Evolutionary conservation across 495 filamentous ascomycete genomes (phyloP).

Genomic region (Penicillium simplicissimum): DNA sequence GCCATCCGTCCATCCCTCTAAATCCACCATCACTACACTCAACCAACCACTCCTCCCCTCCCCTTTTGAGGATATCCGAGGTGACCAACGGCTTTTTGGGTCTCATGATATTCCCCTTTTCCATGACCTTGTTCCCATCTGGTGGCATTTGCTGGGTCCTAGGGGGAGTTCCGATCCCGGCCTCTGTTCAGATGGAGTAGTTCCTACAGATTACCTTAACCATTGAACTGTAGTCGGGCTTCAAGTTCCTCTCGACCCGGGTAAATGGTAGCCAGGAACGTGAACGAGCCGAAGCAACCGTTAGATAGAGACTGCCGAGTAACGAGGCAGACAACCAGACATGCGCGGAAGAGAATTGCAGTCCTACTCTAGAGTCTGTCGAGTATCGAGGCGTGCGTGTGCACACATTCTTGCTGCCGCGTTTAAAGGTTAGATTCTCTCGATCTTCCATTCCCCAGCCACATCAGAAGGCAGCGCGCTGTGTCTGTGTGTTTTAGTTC

Average conservation of each 20-base stretch:
- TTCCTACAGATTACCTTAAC: too few relatives aligned
- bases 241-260: not conserved
- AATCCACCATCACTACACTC: conserved; percentile 3
- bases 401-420: conserved; percentile 20
- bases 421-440: conserved; percentile 24
- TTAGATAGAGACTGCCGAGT: not conserved
- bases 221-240: too few relatives aligned
- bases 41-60: not conserved
- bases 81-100: conserved; percentile 30
- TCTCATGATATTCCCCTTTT: conserved; percentile 20
- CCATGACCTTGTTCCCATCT: not conserved
- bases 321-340: not conserved
- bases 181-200: not conserved
- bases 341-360: not conserved
- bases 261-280: not conserved
- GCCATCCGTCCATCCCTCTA: not conserved
- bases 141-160: not conserved
- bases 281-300: not conserved
- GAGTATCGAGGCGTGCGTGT: not conserved
- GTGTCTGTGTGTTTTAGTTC: not conserved
- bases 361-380: not conserved
- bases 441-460: conserved; percentile 32
- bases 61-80: conserved; percentile 13
- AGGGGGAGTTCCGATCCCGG: conserved; percentile 32
- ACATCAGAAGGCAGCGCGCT: conserved; percentile 3